phyloP scores from a whole-genome alignment of 352 stramenopile genomes.

The Blastocystis sp. region DNA sequence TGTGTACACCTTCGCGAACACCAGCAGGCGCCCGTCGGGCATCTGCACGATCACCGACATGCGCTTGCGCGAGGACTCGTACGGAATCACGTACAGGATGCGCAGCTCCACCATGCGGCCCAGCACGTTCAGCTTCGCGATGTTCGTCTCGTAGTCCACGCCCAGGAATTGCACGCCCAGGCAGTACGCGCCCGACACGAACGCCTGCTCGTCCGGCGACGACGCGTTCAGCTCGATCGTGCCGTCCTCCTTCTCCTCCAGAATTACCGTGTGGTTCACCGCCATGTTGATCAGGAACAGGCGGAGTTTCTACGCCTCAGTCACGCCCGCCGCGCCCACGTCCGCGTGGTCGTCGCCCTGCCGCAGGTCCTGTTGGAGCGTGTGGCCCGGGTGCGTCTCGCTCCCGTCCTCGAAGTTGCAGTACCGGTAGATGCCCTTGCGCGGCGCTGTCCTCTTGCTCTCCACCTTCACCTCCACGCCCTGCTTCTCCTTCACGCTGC shows the following conservation, averaged over 20 bases:
- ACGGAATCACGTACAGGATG: conserved; percentile 84
- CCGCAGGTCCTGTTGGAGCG: conserved; percentile 73
- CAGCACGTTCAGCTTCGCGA: conserved; percentile 68
- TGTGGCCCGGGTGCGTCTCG: conserved; percentile 75
- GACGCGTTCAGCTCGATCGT: conserved; percentile 82
- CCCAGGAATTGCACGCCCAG: conserved; percentile 81
- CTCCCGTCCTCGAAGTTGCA: conserved; percentile 38
- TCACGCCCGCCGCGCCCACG: conserved; percentile 71
- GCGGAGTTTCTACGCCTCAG: conserved; percentile 32
- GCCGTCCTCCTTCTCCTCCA: conserved; percentile 84
- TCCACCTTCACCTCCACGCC: conserved; percentile 25
- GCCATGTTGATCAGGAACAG: conserved; percentile 82
- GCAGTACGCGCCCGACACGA: conserved; percentile 81
- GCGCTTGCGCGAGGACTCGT: conserved; percentile 85
- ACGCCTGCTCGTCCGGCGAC: conserved; percentile 85
- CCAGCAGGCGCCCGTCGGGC: conserved; percentile 65
- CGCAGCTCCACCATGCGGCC: conserved; percentile 70
- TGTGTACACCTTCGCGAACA: conserved; percentile 70
- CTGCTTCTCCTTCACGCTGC: conserved; percentile 73
- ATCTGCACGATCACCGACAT: conserved; percentile 85
- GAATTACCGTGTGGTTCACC: conserved; percentile 92
- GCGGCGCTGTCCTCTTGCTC: neutral
- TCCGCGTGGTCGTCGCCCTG: conserved; percentile 78
- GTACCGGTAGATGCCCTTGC: conserved; percentile 26
- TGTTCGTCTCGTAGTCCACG: conserved; percentile 74